A percentile compares a stretch with the other conserved stretches of the same genome.
phyloP scores from a whole-genome alignment of 208 protist genomes.

The Trypanosoma grayi region DNA sequence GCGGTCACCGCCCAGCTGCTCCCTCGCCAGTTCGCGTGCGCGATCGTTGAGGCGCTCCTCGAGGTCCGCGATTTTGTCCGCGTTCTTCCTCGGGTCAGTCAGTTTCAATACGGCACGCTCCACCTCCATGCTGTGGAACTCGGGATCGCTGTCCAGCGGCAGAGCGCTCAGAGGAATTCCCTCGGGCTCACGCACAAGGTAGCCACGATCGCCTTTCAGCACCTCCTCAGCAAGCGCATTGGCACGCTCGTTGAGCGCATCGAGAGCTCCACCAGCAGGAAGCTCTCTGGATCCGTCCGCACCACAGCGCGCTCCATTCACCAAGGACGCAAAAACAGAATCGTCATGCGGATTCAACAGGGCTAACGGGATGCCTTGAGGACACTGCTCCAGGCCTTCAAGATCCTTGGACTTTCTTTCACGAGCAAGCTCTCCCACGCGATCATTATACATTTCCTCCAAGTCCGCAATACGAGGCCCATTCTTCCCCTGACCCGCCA shows the following conservation, averaged over 20 bases:
- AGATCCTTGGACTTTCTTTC: conserved; percentile 54
- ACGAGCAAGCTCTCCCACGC: conserved; percentile 47
- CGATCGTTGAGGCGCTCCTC: conserved; percentile 65
- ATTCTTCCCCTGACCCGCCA: conserved; percentile 51
- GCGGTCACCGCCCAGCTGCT: conserved; percentile 42
- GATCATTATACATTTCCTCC: conserved; percentile 49
- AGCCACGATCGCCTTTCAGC: conserved; percentile 57
- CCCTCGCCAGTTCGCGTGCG: conserved; percentile 42
- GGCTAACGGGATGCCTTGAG: conserved; percentile 67
- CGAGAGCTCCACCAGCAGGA: conserved; percentile 12
- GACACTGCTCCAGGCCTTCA: conserved; percentile 31
- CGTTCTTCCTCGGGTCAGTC: conserved; percentile 43
- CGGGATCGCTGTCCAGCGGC: conserved; percentile 53
- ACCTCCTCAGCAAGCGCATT: conserved; percentile 45
- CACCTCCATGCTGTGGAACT: conserved; percentile 62
- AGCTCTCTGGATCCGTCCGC: conserved; percentile 19
- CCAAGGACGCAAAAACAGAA: conserved; percentile 39
- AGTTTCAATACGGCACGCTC: conserved; percentile 55
- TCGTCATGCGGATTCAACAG: conserved; percentile 62
- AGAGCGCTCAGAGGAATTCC: conserved; percentile 54
- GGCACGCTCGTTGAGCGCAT: conserved; percentile 41
- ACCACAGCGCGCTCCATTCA: conserved; percentile 43
- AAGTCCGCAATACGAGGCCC: conserved; percentile 47
- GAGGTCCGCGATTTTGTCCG: conserved; percentile 44
- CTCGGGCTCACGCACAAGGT: conserved; percentile 65